phyloP scores from a whole-genome alignment of 148 eudicot genomes.

The Dianthus caryophyllus region DNA sequence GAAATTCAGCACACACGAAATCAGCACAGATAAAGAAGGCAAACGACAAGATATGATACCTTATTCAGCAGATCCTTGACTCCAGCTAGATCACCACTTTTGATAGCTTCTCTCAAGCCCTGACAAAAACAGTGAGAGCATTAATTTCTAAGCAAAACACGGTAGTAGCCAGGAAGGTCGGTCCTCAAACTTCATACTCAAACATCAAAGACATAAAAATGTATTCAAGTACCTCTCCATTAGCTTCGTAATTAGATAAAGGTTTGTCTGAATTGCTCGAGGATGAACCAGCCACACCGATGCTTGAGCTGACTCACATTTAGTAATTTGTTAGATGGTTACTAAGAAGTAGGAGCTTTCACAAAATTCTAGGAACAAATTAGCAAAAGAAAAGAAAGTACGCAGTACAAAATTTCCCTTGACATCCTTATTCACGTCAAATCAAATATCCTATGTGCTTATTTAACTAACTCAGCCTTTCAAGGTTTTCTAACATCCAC shows the following conservation, averaged over 20 bases:
- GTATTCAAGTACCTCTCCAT: conserved; percentile 59
- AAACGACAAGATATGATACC: conserved; percentile 30
- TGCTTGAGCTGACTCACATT: conserved; percentile 35
- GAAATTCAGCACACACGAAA: conserved; percentile 17
- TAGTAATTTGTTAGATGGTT: conserved; percentile 12
- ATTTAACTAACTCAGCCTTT: neutral
- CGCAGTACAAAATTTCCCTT: neutral
- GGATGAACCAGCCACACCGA: conserved; percentile 45
- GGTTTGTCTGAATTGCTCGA: conserved; percentile 38
- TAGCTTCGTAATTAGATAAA: conserved; percentile 49
- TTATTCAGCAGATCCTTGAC: conserved; percentile 62
- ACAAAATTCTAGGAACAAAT: neutral
- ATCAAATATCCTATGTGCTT: neutral
- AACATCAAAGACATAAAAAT: neutral
- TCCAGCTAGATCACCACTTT: conserved; percentile 57
- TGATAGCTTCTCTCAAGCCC: conserved; percentile 86
- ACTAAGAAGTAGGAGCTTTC: neutral
- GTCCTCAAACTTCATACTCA: conserved; percentile 11
- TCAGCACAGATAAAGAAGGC: conserved; percentile 10
- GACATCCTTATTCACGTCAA: neutral
- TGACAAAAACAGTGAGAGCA: conserved; percentile 23
- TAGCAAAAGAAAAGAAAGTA: neutral
- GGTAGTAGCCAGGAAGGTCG: neutral
- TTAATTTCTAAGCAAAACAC: neutral
- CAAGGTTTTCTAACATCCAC: neutral